Base-by-base conservation (phyloP, 345 rosid genomes). In the Boechera stricta region DNA sequence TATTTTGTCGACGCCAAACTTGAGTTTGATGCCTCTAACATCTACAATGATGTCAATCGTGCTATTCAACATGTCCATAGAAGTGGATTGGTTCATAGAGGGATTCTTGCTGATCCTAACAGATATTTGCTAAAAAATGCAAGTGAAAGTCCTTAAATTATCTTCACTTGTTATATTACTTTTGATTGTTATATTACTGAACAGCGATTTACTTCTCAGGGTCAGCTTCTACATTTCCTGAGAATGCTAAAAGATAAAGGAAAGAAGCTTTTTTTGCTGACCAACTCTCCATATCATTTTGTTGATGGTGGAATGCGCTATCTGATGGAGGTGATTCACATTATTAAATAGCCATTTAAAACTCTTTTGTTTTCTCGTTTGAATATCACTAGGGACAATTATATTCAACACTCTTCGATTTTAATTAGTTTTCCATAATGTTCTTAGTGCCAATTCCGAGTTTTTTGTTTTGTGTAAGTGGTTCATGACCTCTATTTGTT, bases 1-100 rank as follows among this genome's bases (percentile, higher is more conserved):
- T 83, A 86, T 77, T 92, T 92, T 76, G 96, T 90, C 6, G 98
- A 94, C 71, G 97, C 97, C 6, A 90, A 89, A 84, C 91, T 94
- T 77, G 99, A 94, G 64, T 94, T 94, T 73, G 98, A 94, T 84
- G 81, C 99, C 16, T 85, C 91, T n/a, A 89, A 90, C 86, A 90
- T 94, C 69, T 94, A 92, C 84, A 84, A 94, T 75, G 99, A 94
- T 84, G 99, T 94, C 18, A 86, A 91, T 72, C 86, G 77, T 65
- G 98, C 98, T 80, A 94, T 92, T 78, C 98, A 87, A 84, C 96
- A 94, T 90, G 99, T 90, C 66, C 99, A 94, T 72, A 81, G 83
- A 36, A 94, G 99, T 80, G 98, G 99, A 71, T 82, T 90, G 85
- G 97, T 82, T 52, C 99, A 94, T 74, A 84, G 89, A 83, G 95